Base-by-base conservation (phyloP, 257 asterid genomes). In the Linaria vulgaris region DNA sequence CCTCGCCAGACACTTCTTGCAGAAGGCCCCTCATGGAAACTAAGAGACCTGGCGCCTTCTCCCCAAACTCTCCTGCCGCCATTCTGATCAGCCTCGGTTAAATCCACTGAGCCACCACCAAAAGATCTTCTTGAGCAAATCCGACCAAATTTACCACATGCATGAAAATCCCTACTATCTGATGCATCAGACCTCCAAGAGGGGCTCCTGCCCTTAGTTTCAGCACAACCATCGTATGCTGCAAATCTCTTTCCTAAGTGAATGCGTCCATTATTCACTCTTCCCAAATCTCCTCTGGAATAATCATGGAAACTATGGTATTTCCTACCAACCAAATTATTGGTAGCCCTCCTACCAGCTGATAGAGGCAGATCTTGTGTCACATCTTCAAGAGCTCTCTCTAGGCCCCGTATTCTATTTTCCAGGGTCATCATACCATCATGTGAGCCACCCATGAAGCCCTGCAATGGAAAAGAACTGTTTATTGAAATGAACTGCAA, bases 1-100 rank as follows among this genome's bases (percentile, higher is more conserved):
- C 97, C 99, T 82, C 88, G 96, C 99, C 97, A 90, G 34, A 94
- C 95, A 56, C 97, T 90, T 80, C 99, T 83, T 4, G 99, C 99
- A 46, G 99, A 94, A 50, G 99, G 99, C 50, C 99, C 99, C 82
- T 94, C 99, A 11, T 96, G 94, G 52, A 90, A 94, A 66, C 97
- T 71, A 80, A 94, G 76, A 3, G 87, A 88, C 46, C 79, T 84
- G 6, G 72, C 78, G 69, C 92, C 92, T 73, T 85, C 82, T 49
- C 81, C 95, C 97, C 97, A 88, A 54, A 81, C 97, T 73, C 91
- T 80, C 74, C 91, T 74, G 80, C 80, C 76, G 58, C 84, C 86
- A 23, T 57, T 77, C 69, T 80, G 90, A 67, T 86, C 96, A 27
- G 58, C 70, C 61, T 84, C 91, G 14, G 51, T 82, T 54, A 70